Evolutionary conservation across 2,329 filamentous ascomycete genomes (phyloP), one percentile per base, ranked within the genome.

Genomic region (Bipolaris bicolor): DNA sequence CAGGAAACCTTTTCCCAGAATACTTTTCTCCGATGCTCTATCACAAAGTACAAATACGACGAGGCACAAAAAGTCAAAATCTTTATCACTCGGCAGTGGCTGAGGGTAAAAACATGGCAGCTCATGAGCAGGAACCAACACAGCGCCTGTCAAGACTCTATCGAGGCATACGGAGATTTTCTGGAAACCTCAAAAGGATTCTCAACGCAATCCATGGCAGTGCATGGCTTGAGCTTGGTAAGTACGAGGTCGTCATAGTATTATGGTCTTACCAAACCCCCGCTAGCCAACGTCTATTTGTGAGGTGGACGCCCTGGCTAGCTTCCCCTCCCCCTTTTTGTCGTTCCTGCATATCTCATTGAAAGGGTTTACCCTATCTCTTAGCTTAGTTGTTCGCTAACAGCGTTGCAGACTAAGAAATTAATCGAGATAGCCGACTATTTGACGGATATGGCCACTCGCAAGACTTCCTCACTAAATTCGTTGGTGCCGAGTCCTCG

Each of bases 351-450:
- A 60, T 53, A 51, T 53, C 29, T 18, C 22, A 58, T 51, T 52
- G 61, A 54, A 36, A 22, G 49, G 58, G 59, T 58, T 66, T 64
- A 44, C 61, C 60, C 37, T 60, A 57, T 60, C 54, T 58, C 39
- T 59, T 47, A 43, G 60, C 56, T 54, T 57, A 55, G 52, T 49
- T 26, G 41, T 57, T 57, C 57, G 63, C 72, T 76, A 62, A 75
- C 68, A 58, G 34, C 37, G 52, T 44, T 57, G 57, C 65, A 88
- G 85, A 86, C 95, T 58, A 90, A 93, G 71, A 94, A 94, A 72
- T 78, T 96, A 11, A 85, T 95, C 66, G 89, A 93, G 64, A 85
- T 93, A 34, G 87, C 90, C 11, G 89, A 85, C 72, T 87, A 88
- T 13, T 81, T 95, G 59, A 88, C 84, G 7, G 90, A 94, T 62